phyloP scores from a whole-genome alignment of 2,329 filamentous ascomycete genomes.

The Fusarium tjaetaba region DNA sequence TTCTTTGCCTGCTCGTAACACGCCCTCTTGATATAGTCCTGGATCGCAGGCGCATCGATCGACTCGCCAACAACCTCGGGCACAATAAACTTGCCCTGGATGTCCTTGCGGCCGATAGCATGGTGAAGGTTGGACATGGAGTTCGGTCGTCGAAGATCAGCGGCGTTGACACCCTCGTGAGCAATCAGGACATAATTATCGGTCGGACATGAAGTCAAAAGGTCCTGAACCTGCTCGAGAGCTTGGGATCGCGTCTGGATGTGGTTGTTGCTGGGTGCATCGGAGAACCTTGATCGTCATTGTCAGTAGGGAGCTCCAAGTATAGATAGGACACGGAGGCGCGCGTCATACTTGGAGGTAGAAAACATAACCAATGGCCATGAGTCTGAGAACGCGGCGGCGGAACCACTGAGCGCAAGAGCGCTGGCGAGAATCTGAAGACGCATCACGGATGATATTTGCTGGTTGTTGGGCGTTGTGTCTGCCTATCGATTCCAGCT shows the following conservation, averaged over 20 bases:
- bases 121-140: conserved; percentile 64
- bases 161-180: conserved; percentile 77
- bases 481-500: conserved; percentile 43
- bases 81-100: conserved; percentile 58
- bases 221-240: conserved; percentile 54
- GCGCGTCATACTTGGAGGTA: conserved; percentile 74
- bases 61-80: conserved; percentile 67
- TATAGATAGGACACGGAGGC: conserved; percentile 5
- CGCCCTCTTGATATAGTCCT: conserved; percentile 55
- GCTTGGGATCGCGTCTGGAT: conserved; percentile 61
- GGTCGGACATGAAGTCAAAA: conserved; percentile 76
- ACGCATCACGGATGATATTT: conserved; percentile 60
- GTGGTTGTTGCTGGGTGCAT: conserved; percentile 50
- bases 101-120: conserved; percentile 49
- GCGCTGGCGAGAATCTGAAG: conserved; percentile 60
- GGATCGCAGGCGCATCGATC: conserved; percentile 53
- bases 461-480: conserved; percentile 37
- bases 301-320: conserved; percentile 38
- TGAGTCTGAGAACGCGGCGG: conserved; percentile 82
- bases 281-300: conserved; percentile 46
- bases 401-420: conserved; percentile 66
- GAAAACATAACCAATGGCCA: conserved; percentile 92
- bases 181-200: conserved; percentile 80
- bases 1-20: conserved; percentile 55
- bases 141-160: conserved; percentile 68